phyloP scores from a whole-genome alignment of 2,329 filamentous ascomycete species.

The Waltergamsia citrina region DNA sequence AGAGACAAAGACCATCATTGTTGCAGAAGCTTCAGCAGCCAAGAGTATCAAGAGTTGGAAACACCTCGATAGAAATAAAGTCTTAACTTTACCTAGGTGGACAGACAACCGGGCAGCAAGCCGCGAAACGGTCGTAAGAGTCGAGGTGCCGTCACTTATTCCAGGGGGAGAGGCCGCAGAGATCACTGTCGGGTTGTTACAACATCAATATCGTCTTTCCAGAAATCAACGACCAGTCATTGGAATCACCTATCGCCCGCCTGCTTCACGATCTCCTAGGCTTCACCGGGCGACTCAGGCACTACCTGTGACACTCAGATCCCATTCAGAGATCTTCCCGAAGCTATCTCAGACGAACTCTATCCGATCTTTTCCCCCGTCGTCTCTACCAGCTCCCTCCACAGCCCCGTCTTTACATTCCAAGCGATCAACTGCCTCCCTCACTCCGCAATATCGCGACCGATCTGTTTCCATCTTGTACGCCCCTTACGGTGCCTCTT shows the following conservation, averaged over 20 bases:
- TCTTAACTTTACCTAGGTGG: conserved; percentile 36
- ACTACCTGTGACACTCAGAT: conserved; percentile 8
- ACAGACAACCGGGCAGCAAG: conserved; percentile 25
- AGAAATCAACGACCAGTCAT: conserved; percentile 56
- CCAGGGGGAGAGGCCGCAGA: conserved; percentile 49
- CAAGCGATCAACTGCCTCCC: conserved; percentile 22
- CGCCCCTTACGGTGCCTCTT: conserved; percentile 53
- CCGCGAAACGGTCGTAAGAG: conserved; percentile 23
- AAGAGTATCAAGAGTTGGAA: conserved; percentile 59
- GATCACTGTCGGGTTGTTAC: conserved; percentile 60
- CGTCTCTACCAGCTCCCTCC: conserved; percentile 20
- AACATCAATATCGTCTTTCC: conserved; percentile 49
- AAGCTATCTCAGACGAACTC: too few species aligned
- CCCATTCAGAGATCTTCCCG: neutral
- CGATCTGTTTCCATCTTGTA: conserved; percentile 51
- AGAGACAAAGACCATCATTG: conserved; percentile 47
- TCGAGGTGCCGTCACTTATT: conserved; percentile 44
- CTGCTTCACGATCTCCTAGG: conserved; percentile 16
- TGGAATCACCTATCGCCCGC: conserved; percentile 62
- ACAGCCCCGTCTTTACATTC: conserved; percentile 25
- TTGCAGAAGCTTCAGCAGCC: conserved; percentile 56
- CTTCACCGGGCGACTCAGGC: conserved; percentile 4
- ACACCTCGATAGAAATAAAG: conserved; percentile 48
- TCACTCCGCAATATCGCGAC: conserved; percentile 22
- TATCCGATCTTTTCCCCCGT: conserved; percentile 6